A percentile compares a stretch with the other conserved stretches of the same genome.
Conservation (phyloP, 768 basidiomycete species). For the Termitomyces sp. region DNA sequence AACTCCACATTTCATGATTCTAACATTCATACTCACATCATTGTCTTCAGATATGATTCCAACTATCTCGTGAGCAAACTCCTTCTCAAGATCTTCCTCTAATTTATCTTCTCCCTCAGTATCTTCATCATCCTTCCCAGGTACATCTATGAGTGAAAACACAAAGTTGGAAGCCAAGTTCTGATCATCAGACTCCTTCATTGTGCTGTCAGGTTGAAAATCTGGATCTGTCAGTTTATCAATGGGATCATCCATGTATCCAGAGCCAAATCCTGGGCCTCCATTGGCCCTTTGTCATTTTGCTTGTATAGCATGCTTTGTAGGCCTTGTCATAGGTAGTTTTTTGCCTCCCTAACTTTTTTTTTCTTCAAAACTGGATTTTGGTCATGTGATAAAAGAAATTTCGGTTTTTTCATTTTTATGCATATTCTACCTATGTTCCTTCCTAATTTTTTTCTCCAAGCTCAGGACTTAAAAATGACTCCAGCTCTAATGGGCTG, state of each 20-base stretch:
- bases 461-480: no score
- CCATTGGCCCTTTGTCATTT: conserved; percentile 1
- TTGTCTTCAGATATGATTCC: background rate
- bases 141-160: background rate
- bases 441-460: no score
- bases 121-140: background rate
- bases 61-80: background rate
- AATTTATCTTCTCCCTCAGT: background rate
- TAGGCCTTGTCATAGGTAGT: background rate
- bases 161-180: background rate
- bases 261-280: conserved; percentile 2
- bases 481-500: no score
- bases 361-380: conserved; percentile 5
- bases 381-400: conserved; percentile 1
- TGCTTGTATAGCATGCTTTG: background rate
- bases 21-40: background rate
- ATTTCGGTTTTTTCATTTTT: conserved; percentile 2
- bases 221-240: conserved; percentile 2
- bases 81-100: background rate
- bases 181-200: background rate
- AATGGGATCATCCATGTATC: conserved; percentile 6
- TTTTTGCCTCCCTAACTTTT: background rate
- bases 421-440: no score
- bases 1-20: background rate
- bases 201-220: background rate